A percentile compares a stretch with the other conserved stretches of the same genome.
These are phyloP conservation scores for Amborella trichopoda DNA, from an alignment of 164 flowering plant species.

Conservation along the genomic window DNA sequence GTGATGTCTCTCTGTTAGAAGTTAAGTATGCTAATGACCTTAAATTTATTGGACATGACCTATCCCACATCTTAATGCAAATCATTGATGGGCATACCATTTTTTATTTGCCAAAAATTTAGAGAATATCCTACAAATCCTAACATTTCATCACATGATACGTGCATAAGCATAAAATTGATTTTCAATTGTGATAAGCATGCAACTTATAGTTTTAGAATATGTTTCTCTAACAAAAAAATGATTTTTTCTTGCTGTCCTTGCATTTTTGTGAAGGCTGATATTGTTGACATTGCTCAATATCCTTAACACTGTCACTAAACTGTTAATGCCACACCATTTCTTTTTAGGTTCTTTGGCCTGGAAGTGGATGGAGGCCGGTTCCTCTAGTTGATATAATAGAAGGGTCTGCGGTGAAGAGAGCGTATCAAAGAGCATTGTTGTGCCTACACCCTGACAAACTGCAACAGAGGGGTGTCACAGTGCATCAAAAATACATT, in stretches of 20 bases:
- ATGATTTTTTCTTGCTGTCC: background rate
- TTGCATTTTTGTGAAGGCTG: background rate
- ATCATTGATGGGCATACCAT: too few species aligned
- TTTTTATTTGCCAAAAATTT: too few species aligned
- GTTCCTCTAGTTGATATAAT: conserved; percentile 81
- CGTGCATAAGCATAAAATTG: background rate
- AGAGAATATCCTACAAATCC: too few species aligned
- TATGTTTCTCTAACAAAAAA: background rate
- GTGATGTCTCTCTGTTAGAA: background rate
- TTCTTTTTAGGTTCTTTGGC: conserved; percentile 69
- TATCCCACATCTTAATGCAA: too few species aligned
- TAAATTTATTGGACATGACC: too few species aligned
- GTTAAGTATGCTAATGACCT: too few species aligned
- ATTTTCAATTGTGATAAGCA: background rate
- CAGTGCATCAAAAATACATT: conserved; percentile 52
- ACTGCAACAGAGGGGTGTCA: conserved; percentile 83
- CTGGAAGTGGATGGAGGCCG: conserved; percentile 86
- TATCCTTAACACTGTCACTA: background rate
- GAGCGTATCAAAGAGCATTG: conserved; percentile 78
- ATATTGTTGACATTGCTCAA: background rate
- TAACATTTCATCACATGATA: background rate
- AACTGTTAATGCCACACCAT: background rate
- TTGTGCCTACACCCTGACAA: conserved; percentile 88
- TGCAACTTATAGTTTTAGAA: background rate
- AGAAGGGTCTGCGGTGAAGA: conserved; percentile 66